Percentiles rank a stretch among this genome's conserved stretches.
phyloP scores from a whole-genome alignment of 208 protist species.

The Wallacemonas sp. region DNA sequence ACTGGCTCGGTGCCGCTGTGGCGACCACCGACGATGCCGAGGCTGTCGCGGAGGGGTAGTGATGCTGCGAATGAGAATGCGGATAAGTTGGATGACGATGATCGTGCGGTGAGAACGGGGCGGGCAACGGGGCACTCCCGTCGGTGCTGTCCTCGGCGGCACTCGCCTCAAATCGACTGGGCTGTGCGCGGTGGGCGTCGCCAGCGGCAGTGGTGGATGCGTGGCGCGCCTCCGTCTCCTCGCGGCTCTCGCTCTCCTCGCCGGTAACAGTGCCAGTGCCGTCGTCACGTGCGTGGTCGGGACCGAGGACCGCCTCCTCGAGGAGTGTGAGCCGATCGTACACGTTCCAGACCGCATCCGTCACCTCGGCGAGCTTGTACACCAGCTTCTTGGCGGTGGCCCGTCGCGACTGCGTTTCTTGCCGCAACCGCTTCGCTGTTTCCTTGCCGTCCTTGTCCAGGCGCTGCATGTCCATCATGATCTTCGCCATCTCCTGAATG shows the following conservation, averaged over 20 bases:
- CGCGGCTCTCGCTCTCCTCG: neutral
- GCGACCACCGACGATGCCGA: no score
- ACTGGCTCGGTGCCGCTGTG: no score
- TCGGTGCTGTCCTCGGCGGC: no score
- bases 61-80: no score
- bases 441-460: constrained; percentile 5
- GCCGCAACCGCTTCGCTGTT: constrained; percentile 3
- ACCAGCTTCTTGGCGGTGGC: constrained; percentile 12
- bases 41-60: no score
- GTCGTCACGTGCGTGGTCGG: neutral
- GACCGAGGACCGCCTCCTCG: constrained; percentile 4
- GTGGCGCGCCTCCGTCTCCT: neutral
- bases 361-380: constrained; percentile 5
- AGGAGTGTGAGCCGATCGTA: constrained; percentile 2
- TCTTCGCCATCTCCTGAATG: constrained; percentile 19
- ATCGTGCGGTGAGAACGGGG: no score
- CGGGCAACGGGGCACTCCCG: no score
- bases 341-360: constrained; percentile 12
- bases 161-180: no score
- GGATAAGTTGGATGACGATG: no score
- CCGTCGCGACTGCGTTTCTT: constrained; percentile 5
- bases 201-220: no score
- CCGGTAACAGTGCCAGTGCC: no score
- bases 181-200: no score
- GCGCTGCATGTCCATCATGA: constrained; percentile 17